Conservation (phyloP, 2,329 filamentous ascomycete genomes). For the Fusarium piperis region DNA sequence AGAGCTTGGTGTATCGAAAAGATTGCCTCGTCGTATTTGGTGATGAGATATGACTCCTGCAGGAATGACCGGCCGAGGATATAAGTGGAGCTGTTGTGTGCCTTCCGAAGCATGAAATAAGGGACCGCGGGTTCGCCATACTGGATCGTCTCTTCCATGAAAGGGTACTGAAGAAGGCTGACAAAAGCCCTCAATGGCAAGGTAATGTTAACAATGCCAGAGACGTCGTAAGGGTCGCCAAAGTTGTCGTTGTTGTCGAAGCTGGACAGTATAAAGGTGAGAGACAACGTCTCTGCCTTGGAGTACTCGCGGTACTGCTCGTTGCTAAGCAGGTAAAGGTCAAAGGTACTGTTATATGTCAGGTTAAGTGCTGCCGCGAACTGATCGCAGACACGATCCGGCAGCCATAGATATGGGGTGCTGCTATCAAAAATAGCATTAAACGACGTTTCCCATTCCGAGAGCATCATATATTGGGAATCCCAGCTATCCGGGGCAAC, state of each 20-base stretch:
- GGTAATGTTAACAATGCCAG: conserved; percentile 66
- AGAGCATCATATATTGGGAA: conserved; percentile 50
- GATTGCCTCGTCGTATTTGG: conserved; percentile 62
- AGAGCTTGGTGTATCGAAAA: conserved; percentile 67
- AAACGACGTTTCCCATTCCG: conserved; percentile 58
- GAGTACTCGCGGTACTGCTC: conserved; percentile 62
- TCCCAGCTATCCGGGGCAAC: conserved; percentile 51
- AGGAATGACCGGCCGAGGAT: conserved; percentile 75
- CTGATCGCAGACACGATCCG: conserved; percentile 66
- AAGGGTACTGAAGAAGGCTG: conserved; percentile 61
- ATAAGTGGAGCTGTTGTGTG: conserved; percentile 62
- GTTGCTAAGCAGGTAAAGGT: conserved; percentile 71
- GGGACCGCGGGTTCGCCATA: conserved; percentile 58
- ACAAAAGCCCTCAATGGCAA: conserved; percentile 62
- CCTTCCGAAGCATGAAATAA: conserved; percentile 74
- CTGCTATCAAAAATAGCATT: conserved; percentile 70
- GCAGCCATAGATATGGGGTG: conserved; percentile 72
- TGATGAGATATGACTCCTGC: conserved; percentile 72
- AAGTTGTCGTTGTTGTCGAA: conserved; percentile 64
- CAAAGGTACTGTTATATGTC: conserved; percentile 69
- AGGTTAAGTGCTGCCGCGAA: conserved; percentile 74
- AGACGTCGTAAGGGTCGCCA: conserved; percentile 57
- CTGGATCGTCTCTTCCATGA: conserved; percentile 53
- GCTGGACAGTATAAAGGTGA: conserved; percentile 67
- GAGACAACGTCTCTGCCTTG: conserved; percentile 56